Base-by-base conservation (phyloP, 495 filamentous ascomycete genomes). In the Podospora sp. region DNA sequence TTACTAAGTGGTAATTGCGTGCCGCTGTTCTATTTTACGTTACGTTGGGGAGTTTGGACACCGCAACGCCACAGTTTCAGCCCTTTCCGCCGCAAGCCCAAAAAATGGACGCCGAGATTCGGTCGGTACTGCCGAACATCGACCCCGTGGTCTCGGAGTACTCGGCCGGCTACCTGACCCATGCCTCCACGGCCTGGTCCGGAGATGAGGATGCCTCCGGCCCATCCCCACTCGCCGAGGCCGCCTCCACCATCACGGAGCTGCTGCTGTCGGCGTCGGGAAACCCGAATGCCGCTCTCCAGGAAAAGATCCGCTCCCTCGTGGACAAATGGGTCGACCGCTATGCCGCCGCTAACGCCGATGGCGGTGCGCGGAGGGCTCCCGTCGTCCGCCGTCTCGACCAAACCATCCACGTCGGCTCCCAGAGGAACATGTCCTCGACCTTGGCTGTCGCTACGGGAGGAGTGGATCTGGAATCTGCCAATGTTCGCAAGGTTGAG, bases 121-220 rank as follows among this genome's bases (percentile, higher is more conserved):
- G 90, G 76, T 83, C 91, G 33, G 88, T 91, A 71, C 88, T 99
- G 65, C 94, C 95, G 58, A 89, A 90, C 68, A 89, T 97, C 65
- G 95, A 99, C 78, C 92, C 89, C 53, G 87, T 97, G 65, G 82
- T 99, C 61, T 92, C 92, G 46, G 92, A 96, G 76, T 99, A 99
- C 75, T 93, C 94, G 22, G 90, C 92, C 68, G 96, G 95, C 46
- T 98, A 97, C 75, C 83, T 99, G 68, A 92, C 87, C 73, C 94
- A 98, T 83, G 95, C 94, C 65, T 92, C 94, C 33, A 92, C 90
- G 66, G 84, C 89, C 56, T 95, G 91, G 80, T 84, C 89, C 65
- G 87, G 89, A 53, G 93, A 97, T 62, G 84, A 88, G 53, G 91
- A 93, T 62, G 78, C 86, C 24, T 83, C 83, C 67, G 87, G 77